Evolutionary conservation across 257 asterid species (phyloP).

Genomic region (Ophiorrhiza pumila): DNA sequence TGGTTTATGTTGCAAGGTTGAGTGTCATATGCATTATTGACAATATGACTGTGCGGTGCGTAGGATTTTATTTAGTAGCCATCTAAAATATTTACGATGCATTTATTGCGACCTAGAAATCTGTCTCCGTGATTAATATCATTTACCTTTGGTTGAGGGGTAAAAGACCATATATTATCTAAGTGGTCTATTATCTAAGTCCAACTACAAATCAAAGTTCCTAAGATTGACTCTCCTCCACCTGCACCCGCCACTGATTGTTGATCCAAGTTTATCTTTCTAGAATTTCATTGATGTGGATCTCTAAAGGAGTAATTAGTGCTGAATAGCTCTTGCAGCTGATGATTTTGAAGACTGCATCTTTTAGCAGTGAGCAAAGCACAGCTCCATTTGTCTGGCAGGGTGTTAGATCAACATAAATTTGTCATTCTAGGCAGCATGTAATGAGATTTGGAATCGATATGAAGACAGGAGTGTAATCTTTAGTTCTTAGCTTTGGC

Average conservation of each 20-base stretch:
- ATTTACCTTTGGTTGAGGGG: neutral
- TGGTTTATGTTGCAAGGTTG: neutral
- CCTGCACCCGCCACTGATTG: neutral
- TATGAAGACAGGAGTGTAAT: neutral
- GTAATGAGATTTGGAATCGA: neutral
- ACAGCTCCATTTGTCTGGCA: neutral
- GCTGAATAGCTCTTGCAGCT: neutral
- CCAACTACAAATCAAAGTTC: neutral
- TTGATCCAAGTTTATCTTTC: neutral
- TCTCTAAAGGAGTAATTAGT: neutral
- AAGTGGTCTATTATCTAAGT: neutral
- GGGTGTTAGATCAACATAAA: too few species aligned
- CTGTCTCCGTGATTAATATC: neutral
- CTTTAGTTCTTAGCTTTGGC: neutral
- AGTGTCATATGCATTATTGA: neutral
- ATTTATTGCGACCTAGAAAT: neutral
- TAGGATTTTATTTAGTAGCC: neutral
- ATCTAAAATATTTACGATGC: neutral
- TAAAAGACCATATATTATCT: neutral
- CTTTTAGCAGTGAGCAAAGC: neutral
- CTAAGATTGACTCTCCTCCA: neutral
- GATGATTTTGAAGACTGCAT: neutral
- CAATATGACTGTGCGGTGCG: neutral
- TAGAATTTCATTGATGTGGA: neutral
- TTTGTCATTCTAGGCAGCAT: neutral